Percentiles rank a stretch among this genome's conserved stretches.
Evolutionary conservation across 202 grass and related monocot genomes (phyloP).

Genomic region (Hordeum pubiflorum): DNA sequence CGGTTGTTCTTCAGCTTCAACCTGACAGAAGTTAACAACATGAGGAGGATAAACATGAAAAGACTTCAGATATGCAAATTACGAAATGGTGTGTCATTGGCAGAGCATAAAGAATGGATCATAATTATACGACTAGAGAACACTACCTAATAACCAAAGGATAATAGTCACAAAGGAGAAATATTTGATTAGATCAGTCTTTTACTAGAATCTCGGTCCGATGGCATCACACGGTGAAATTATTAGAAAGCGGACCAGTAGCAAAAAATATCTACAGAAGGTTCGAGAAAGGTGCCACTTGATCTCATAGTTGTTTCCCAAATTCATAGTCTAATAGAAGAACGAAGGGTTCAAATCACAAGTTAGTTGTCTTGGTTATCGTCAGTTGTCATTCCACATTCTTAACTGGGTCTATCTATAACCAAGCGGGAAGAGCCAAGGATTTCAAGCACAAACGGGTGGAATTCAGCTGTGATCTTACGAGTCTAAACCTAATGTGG

Average conservation of each 20-base stretch:
- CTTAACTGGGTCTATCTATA: background rate
- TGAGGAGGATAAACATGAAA: slow-evolving; percentile 13
- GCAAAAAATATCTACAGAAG: background rate
- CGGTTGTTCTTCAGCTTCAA: slow-evolving; percentile 96
- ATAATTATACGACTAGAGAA: background rate
- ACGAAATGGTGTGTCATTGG: background rate
- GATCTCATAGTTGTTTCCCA: background rate
- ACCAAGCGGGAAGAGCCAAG: background rate
- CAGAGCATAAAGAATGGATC: background rate
- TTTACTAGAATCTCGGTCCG: background rate
- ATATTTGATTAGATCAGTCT: background rate
- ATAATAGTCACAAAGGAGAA: background rate
- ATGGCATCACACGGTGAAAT: background rate
- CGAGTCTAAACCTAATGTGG: background rate
- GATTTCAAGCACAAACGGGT: background rate
- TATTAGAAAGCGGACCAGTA: background rate
- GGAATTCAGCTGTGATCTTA: background rate
- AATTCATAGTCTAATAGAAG: background rate
- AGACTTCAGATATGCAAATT: background rate
- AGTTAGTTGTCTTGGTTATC: background rate
- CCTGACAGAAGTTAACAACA: slow-evolving; percentile 39
- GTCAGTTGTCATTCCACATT: background rate
- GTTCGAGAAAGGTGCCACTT: background rate
- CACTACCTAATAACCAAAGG: background rate
- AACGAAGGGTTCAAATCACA: background rate